Base-by-base conservation (phyloP, 371 early-diverging fungal genomes). In the Mucor sp. region DNA sequence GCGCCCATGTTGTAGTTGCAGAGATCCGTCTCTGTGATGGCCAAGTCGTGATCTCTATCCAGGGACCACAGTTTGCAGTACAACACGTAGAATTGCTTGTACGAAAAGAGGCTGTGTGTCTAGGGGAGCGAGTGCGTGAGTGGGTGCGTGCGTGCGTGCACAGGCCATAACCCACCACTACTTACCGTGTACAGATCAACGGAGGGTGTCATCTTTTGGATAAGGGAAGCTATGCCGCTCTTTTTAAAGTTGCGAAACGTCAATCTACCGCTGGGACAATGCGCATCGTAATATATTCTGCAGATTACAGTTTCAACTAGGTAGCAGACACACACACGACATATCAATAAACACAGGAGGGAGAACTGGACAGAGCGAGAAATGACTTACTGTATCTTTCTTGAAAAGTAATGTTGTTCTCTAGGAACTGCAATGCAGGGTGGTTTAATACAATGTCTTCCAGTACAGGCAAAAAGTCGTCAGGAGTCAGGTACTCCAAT, bases 61-160 rank as follows among this genome's bases (percentile, higher is more conserved):
- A 96, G 81, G 56, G 95, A 93, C 90, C 92, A 95, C 71, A 97
- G 94, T 81, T 94, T 95, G 85, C 96, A 97, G 70, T 94, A 97
- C 11, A 97, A 86, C n/a, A 97, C 97, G 74, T 95, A 97, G 68
- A 95, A 97, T 75, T 97, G 96, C 75, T 95, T 94, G 82, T 97
- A 97, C 4, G 95, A 95, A 71, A 97, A 96, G 82, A 81, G 75
- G 72, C 88, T 79, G 59, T 87, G 83, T 2, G 86, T 84, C 85
- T 85, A 63, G 14, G 63, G 15, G 15, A 60, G n/a, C n/a, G 19
- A 17, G 4, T 32, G 17, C 30, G n/a, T 35, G 25, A 35, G n/a
- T 37, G 15, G 1, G 33, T 7, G 33, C 6, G 30, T 30, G 33
- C 33, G 33, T 33, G 8, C 33, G 33, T 7, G 33, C 33, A 7